Base-by-base conservation (phyloP, 352 stramenopile species). In the Phytopythium montanum region DNA sequence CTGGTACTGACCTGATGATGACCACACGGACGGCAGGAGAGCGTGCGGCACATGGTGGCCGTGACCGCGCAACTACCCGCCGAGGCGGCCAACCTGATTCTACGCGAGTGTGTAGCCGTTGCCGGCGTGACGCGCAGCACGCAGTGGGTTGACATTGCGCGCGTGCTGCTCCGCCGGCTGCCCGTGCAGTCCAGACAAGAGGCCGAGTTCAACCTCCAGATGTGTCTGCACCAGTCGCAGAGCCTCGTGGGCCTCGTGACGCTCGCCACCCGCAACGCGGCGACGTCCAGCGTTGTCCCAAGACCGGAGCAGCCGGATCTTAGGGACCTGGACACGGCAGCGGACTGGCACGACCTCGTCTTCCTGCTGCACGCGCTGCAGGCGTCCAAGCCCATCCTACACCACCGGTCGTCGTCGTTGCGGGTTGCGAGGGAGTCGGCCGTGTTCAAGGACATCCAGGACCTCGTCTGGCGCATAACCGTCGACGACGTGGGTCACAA, bases 161-260 rank as follows among this genome's bases (percentile, higher is more conserved):
- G 83, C 2, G 66, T 75, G 49, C 53, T 92, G 36, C 60, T 88
- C 23, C 68, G 72, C 10, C 68, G 80, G 23, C 62, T 92, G 31
- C 75, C 80, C 0, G 44, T 70, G n/a, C 70, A 85, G 45, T 54
- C 87, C 21, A 66, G 80, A 41, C 79, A 86, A 56, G 83, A 91
- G 45, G 77, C 81, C 7, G 83, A 92, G 26, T 92, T 92, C 54
- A 90, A 83, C 46, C 62, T 92, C 8, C 83, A 91, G 64, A 90
- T 90, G 79, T 81, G 70, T 50, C 65, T 90, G 1, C 74, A 88
- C 38, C 79, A 92, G 54, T 88, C 70, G 8, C 75, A 73, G 41
- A 56, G 65, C 16, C 72, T 79, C 12, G 66, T 86, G 16, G 44
- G 59, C 8, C 66, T 88, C 9, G 64, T 92, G 9, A 80, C 66